Evolutionary conservation across 768 basidiomycete genomes (phyloP), one percentile per base, ranked within the genome.

Genomic region (Leccinum uliginosum): DNA sequence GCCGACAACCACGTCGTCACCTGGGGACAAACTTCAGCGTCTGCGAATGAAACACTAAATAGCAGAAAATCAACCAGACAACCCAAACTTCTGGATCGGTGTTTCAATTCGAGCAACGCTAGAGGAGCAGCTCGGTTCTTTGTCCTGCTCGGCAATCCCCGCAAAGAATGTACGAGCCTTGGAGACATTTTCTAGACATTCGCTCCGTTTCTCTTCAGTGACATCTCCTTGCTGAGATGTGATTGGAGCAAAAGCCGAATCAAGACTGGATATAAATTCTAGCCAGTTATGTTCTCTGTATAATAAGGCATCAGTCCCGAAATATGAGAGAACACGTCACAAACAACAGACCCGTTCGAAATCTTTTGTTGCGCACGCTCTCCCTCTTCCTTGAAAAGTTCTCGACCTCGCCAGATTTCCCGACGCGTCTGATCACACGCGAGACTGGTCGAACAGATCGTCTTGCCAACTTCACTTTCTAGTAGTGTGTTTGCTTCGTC

Each of bases 261-360:
- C 86, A 6, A 93, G 71, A 21, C 91, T 72, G 6, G 89, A 80
- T 44, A 90, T 69, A 67, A 93, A 91, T 64, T 91, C 90, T 6
- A 90, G 76, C 91, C 92, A 93, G 64, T 93, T 93, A 35, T 89
- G 86, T 64, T 93, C 88, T 38, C 91, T 82, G 53, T 10, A 43
- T 11, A n/a, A 65, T 10, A 29, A 45, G 59, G 21, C 2, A 29
- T 85, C 45, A 56, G 48, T 12, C 45, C 17, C 54, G 14, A 35
- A 64, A 34, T 17, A 35, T 43, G 32, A 57, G 49, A 53, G 53
- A 59, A 14, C 60, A 52, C 52, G 54, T 58, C 46, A 21, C 29
- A 45, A 46, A n/a, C 8, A 29, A 69, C 82, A 59, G 49, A 88
- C 87, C 80, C 80, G 53, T 87, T 82, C 43, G 70, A 57, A 50